Evolutionary conservation across 176 grass and related monocot species (phyloP).

Genomic region (Ampelocalamus luodianensis): DNA sequence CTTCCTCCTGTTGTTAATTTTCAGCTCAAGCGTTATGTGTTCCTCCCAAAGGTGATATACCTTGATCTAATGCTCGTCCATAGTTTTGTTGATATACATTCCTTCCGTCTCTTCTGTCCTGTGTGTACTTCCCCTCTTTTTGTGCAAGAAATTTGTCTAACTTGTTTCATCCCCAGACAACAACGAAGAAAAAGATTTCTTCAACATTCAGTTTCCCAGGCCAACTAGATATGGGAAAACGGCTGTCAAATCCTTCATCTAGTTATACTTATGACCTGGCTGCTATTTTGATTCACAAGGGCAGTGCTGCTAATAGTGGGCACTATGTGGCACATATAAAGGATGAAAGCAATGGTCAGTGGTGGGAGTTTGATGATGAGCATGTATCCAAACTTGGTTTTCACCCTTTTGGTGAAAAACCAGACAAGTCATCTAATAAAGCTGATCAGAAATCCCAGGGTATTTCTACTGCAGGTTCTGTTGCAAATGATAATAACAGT

Average conservation of each 20-base stretch:
- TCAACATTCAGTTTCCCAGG: slow-evolving; percentile 93
- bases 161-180: slow-evolving; percentile 65
- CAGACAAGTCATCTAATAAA: slow-evolving; percentile 66
- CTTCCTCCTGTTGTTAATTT: slow-evolving; percentile 93
- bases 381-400: slow-evolving; percentile 85
- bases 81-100: slow-evolving; percentile 23
- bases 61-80: slow-evolving; percentile 1
- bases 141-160: slow-evolving; percentile 31
- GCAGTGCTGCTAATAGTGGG: slow-evolving; percentile 90
- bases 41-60: slow-evolving; percentile 83
- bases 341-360: slow-evolving; percentile 81
- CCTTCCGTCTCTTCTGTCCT: neutral
- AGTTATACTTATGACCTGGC: slow-evolving; percentile 71
- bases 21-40: slow-evolving; percentile 92
- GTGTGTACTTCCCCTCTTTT: slow-evolving; percentile 25
- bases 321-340: slow-evolving; percentile 99
- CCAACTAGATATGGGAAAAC: slow-evolving; percentile 69
- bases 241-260: slow-evolving; percentile 64
- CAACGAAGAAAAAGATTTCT: slow-evolving; percentile 96
- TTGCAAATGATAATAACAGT: slow-evolving; percentile 50
- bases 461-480: slow-evolving; percentile 43
- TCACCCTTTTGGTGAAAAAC: slow-evolving; percentile 88
- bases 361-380: slow-evolving; percentile 99
- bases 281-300: slow-evolving; percentile 99
- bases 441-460: slow-evolving; percentile 50